A percentile compares a stretch with the other conserved stretches of the same genome.
Evolutionary conservation across 2,329 filamentous ascomycete species (phyloP).

Genomic region (Talaromyces sp.): DNA sequence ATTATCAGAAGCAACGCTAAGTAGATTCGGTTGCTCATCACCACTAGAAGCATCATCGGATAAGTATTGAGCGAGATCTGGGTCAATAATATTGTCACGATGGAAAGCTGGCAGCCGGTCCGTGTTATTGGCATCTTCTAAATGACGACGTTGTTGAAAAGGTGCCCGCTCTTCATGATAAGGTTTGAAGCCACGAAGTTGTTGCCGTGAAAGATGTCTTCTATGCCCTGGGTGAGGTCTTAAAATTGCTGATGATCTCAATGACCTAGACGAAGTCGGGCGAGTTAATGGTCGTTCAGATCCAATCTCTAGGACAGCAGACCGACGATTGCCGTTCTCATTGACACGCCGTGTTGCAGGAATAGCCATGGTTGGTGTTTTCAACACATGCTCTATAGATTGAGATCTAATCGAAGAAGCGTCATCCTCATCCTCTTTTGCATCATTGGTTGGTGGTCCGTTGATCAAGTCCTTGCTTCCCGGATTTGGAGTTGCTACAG

Average conservation of each 20-base stretch:
- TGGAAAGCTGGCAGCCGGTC: constrained; percentile 84
- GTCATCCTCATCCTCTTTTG: constrained; percentile 45
- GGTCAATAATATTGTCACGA: constrained; percentile 97
- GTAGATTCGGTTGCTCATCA: constrained; percentile 85
- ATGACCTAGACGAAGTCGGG: constrained; percentile 89
- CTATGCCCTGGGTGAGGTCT: constrained; percentile 79
- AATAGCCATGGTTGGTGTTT: constrained; percentile 62
- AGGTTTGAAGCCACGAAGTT: constrained; percentile 71
- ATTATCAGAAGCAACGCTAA: constrained; percentile 67
- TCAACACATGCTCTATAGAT: constrained; percentile 45
- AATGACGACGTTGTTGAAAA: constrained; percentile 74
- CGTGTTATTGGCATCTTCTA: constrained; percentile 64
- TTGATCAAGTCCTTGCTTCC: constrained; percentile 31
- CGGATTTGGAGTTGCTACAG: constrained; percentile 59
- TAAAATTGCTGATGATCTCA: constrained; percentile 67
- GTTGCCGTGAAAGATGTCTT: constrained; percentile 83
- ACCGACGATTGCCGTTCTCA: constrained; percentile 77
- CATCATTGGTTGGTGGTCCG: constrained; percentile 52
- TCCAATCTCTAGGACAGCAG: constrained; percentile 86
- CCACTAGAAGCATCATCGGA: constrained; percentile 91
- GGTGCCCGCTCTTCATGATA: constrained; percentile 77
- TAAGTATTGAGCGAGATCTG: constrained; percentile 90
- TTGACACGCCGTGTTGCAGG: constrained; percentile 63
- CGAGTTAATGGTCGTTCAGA: constrained; percentile 71
- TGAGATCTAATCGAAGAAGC: constrained; percentile 46